These are phyloP conservation scores for Epichloe sibirici DNA, from an alignment of 2,329 filamentous ascomycete genomes.

Conservation along the genomic window DNA sequence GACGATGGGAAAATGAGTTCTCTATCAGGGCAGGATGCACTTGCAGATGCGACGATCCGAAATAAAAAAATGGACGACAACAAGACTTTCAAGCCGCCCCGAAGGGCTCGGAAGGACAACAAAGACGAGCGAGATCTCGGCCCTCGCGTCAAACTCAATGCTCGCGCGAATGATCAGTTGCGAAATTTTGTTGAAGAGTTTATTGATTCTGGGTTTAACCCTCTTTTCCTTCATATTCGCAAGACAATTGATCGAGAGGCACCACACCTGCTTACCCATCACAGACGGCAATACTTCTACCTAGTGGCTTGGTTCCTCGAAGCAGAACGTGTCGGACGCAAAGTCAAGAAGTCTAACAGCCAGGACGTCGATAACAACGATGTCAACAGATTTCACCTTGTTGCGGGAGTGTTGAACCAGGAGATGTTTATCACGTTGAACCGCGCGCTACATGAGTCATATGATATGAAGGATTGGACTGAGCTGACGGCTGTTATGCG, in stretches of 20 bases:
- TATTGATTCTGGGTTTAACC: slow-evolving; percentile 90
- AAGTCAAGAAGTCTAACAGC: slow-evolving; percentile 41
- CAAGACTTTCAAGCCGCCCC: slow-evolving; percentile 83
- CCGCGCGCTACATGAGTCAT: slow-evolving; percentile 63
- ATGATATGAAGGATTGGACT: slow-evolving; percentile 77
- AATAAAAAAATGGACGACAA: slow-evolving; percentile 81
- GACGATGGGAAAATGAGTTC: slow-evolving; percentile 76
- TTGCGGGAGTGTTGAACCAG: slow-evolving; percentile 84
- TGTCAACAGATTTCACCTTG: slow-evolving; percentile 68
- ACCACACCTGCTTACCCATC: slow-evolving; percentile 64
- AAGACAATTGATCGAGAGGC: slow-evolving; percentile 86
- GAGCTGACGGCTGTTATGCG: slow-evolving; percentile 81
- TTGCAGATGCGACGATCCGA: slow-evolving; percentile 59
- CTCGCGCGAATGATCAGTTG: slow-evolving; percentile 63
- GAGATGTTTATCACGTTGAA: slow-evolving; percentile 89
- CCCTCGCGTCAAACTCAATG: slow-evolving; percentile 54
- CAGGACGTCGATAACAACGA: slow-evolving; percentile 32
- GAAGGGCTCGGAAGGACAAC: slow-evolving; percentile 47
- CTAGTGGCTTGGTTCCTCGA: slow-evolving; percentile 85
- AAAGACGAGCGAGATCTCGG: slow-evolving; percentile 65
- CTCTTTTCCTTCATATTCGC: slow-evolving; percentile 71
- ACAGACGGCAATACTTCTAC: slow-evolving; percentile 82
- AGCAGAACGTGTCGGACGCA: slow-evolving; percentile 65
- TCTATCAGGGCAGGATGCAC: slow-evolving; percentile 76
- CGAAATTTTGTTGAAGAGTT: slow-evolving; percentile 84